phyloP scores from a whole-genome alignment of 371 early-diverging fungal genomes.

The Apophysomyces ossiformis region DNA sequence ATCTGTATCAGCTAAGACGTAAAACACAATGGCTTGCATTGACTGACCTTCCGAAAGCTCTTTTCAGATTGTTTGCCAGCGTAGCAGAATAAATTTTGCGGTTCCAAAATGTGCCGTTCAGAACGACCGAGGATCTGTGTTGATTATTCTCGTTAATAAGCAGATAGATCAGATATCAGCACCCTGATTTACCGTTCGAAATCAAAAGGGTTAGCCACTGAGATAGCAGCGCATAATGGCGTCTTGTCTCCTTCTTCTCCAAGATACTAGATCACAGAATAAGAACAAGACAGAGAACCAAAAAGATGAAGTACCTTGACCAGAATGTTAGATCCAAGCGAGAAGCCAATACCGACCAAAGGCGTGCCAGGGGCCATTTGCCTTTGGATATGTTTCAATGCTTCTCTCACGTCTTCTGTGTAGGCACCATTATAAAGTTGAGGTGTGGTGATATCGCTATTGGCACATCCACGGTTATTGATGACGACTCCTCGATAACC shows the following conservation, averaged over 20 bases:
- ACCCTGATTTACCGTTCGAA: conserved; percentile 51
- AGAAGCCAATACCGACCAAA: conserved; percentile 84
- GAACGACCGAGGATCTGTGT: conserved; percentile 23
- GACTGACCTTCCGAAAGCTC: conserved; percentile 55
- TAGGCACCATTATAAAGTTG: conserved; percentile 85
- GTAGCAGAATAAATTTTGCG: conserved; percentile 66
- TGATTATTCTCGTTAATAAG: not conserved
- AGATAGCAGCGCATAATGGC: conserved; percentile 75
- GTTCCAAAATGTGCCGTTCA: conserved; percentile 40
- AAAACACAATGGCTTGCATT: conserved; percentile 9
- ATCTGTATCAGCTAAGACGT: not conserved
- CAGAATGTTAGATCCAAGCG: conserved; percentile 90
- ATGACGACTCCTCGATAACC: conserved; percentile 79
- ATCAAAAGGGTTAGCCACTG: conserved; percentile 90
- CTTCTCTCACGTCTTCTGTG: conserved; percentile 80
- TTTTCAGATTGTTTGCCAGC: conserved; percentile 75
- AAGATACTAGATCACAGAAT: conserved; percentile 57
- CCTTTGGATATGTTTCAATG: conserved; percentile 60
- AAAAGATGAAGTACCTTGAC: conserved; percentile 64
- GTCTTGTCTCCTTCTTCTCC: conserved; percentile 85
- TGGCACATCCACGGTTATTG: conserved; percentile 89
- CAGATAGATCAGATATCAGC: not conserved
- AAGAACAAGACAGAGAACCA: not conserved
- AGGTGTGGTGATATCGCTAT: conserved; percentile 72
- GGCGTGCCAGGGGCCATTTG: conserved; percentile 64